Evolutionary conservation across 768 basidiomycete species (phyloP).

Genomic region (Rhodocollybia butyracea): DNA sequence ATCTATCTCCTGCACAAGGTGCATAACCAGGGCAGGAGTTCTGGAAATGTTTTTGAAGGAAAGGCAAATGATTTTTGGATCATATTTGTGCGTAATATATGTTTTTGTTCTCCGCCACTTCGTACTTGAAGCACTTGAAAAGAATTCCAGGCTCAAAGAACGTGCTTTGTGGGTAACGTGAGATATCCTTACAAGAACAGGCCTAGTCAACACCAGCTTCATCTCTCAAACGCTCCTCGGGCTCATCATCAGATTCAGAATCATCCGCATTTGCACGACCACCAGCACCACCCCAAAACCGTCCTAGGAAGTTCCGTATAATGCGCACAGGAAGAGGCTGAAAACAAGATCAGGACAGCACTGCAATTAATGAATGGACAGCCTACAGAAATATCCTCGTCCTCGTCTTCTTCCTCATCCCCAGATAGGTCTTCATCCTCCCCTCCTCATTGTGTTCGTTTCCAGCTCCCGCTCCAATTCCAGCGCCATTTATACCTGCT

Average conservation of each 20-base stretch:
- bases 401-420: slow-evolving; percentile 40
- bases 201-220: slow-evolving; percentile 17
- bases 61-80: too few species aligned
- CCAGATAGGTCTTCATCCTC: slow-evolving; percentile 25
- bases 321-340: slow-evolving; percentile 61
- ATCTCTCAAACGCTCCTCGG: slow-evolving; percentile 11
- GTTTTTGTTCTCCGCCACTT: too few species aligned
- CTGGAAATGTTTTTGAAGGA: too few species aligned
- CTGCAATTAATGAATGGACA: neutral
- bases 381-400: slow-evolving; percentile 49
- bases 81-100: too few species aligned
- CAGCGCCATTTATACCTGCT: slow-evolving; percentile 17
- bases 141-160: too few species aligned
- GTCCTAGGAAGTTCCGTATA: slow-evolving; percentile 53
- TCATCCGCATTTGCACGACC: slow-evolving; percentile 21
- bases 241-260: slow-evolving; percentile 34
- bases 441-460: slow-evolving; percentile 15
- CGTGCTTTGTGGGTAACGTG: too few species aligned
- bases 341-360: neutral
- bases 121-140: too few species aligned
- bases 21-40: too few species aligned
- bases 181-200: too few species aligned
- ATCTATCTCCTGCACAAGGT: too few species aligned
- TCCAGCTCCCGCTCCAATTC: slow-evolving; percentile 20
- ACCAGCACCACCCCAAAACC: slow-evolving; percentile 49